A percentile compares a stretch with the other conserved stretches of the same genome.
These are phyloP conservation scores for Chalciporus sp. DNA, from an alignment of 1,284 basidiomycete species.

Conservation along the genomic window DNA sequence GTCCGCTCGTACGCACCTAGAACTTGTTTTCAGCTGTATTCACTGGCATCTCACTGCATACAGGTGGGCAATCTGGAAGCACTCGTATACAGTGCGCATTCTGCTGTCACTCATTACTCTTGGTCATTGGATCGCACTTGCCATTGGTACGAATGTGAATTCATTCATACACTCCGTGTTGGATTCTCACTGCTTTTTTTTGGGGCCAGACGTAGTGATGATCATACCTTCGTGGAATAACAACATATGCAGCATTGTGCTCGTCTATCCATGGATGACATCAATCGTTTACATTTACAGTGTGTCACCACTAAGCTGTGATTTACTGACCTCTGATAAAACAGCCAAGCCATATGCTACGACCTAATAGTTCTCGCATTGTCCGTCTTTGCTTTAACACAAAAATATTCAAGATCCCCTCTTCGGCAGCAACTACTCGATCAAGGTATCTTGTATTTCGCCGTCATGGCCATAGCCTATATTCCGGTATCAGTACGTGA, in stretches of 20 bases:
- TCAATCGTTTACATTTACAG: constrained; percentile 20
- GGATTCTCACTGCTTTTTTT: not conserved
- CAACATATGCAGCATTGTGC: constrained; percentile 4
- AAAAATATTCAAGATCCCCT: constrained; percentile 12
- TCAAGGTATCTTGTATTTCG: constrained; percentile 26
- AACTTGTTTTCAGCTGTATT: not conserved
- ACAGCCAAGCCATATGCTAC: constrained; percentile 18
- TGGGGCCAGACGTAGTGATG: constrained; percentile 11
- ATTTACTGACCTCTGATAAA: not conserved
- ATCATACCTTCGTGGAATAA: not conserved
- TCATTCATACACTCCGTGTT: not conserved
- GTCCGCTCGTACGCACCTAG: constrained; percentile 24
- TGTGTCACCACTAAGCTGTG: constrained; percentile 2
- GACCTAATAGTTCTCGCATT: constrained; percentile 22
- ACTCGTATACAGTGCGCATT: constrained; percentile 8
- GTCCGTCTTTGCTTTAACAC: constrained; percentile 16
- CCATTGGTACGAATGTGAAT: constrained; percentile 14
- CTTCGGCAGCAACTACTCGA: constrained; percentile 14
- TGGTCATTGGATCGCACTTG: constrained; percentile 25
- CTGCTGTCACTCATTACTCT: constrained; percentile 12
- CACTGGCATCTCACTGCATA: not conserved
- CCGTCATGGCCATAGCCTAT: constrained; percentile 11
- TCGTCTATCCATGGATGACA: not conserved
- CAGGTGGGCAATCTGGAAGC: constrained; percentile 32
- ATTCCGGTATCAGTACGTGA: constrained; percentile 14